phyloP scores from a whole-genome alignment of 2,329 filamentous ascomycete genomes.

The Thermochaetoides dissita region DNA sequence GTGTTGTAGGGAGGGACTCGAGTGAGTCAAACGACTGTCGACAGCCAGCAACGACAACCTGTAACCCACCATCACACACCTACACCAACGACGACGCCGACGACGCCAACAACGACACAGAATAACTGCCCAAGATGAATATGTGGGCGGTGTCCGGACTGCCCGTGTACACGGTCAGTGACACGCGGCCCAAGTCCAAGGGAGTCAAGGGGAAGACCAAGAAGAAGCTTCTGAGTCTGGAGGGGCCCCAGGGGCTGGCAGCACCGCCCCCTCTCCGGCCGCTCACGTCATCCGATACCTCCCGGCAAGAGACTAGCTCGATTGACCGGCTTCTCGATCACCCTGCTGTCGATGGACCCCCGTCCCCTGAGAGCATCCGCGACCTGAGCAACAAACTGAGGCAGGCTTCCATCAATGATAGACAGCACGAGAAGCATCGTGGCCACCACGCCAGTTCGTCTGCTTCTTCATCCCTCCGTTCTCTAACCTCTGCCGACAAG shows the following conservation, averaged over 20 bases:
- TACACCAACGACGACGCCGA: neutral
- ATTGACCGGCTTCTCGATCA: conserved; percentile 33
- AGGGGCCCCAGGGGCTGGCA: conserved; percentile 2
- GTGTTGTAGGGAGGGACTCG: too few relatives aligned
- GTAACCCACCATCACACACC: neutral
- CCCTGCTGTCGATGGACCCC: conserved; percentile 45
- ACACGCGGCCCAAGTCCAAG: conserved; percentile 5
- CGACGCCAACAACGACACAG: neutral
- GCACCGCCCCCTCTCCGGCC: conserved; percentile 6
- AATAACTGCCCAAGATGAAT: conserved; percentile 14
- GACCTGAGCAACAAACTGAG: conserved; percentile 46
- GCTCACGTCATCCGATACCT: conserved; percentile 7
- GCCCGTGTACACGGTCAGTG: conserved; percentile 16
- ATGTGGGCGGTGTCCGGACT: conserved; percentile 17
- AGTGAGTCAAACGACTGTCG: too few relatives aligned
- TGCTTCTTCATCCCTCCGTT: conserved; percentile 40
- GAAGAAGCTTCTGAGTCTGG: conserved; percentile 8
- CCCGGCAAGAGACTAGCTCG: conserved; percentile 12
- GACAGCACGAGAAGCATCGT: conserved; percentile 28
- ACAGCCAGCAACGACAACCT: too few relatives aligned
- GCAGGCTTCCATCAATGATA: conserved; percentile 26
- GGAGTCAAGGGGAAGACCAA: conserved; percentile 6
- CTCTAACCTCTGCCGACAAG: conserved; percentile 28
- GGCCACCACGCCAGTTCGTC: conserved; percentile 38
- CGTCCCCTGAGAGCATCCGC: conserved; percentile 45